phyloP scores from a whole-genome alignment of 192 early-diverging fungal genomes.

The Entomortierella lignicola region DNA sequence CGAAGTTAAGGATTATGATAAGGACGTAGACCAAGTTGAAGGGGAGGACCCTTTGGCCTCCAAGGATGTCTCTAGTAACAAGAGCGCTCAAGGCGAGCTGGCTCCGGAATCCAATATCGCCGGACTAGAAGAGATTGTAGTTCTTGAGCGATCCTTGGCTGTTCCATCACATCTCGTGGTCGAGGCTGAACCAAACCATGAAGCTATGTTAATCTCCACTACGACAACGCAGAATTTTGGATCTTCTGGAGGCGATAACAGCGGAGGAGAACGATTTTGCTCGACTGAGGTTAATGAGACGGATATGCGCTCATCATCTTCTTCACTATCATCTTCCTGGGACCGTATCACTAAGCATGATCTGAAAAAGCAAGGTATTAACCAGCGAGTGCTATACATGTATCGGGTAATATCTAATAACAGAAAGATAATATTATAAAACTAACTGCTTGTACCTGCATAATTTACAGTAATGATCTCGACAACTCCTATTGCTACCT shows the following conservation, averaged over 20 bases:
- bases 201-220: background rate
- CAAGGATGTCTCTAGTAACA: background rate
- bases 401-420: background rate
- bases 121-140: background rate
- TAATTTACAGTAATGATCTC: too few relatives aligned
- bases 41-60: too few relatives aligned
- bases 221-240: background rate
- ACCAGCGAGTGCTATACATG: background rate
- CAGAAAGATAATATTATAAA: background rate
- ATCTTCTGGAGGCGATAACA: background rate
- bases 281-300: background rate
- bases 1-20: background rate
- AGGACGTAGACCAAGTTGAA: background rate
- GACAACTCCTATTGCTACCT: too few relatives aligned
- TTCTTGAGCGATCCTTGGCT: conserved; percentile 30
- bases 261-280: background rate
- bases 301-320: conserved; percentile 4
- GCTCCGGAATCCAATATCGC: background rate
- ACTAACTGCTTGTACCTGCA: conserved; percentile 18
- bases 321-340: conserved; percentile 46
- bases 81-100: too few relatives aligned
- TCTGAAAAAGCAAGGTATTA: conserved; percentile 38
- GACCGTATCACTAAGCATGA: conserved; percentile 34
- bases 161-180: background rate
- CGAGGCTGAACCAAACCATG: background rate